Base-by-base conservation (phyloP, 1,284 basidiomycete species). In the Apiotrichum laibachii region DNA sequence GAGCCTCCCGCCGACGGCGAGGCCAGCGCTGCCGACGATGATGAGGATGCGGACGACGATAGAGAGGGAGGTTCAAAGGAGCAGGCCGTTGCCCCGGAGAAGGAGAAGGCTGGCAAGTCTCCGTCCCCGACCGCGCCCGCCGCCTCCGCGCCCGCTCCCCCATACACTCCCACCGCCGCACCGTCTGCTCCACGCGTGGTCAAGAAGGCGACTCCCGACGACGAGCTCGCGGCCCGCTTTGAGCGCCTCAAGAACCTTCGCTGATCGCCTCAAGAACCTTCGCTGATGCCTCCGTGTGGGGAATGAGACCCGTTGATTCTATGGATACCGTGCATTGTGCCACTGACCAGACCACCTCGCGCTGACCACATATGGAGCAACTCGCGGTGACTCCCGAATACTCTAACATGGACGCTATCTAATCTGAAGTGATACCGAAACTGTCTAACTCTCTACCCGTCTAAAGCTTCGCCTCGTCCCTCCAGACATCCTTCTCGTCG, bases 201-300 rank as follows among this genome's bases (percentile, higher is more conserved):
- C 18, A 63, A 60, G 62, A 75, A 75, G 63, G 53, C 66, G 21
- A 70, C 63, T 0, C 64, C 63, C 40, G 75, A 75, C 39, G 75
- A 76, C 48, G 75, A 76, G 54, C 64, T 76, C 26, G 75, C 75
- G 5, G 63, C 67, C 50, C 65, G 75, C 22, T 76, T 76, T 58
- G 73, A 71, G 54, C 60, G 67, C 46, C 64, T 76, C 34, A 76
- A 76, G 65, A 70, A 72, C 15, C 37, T 37, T 3, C 37, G 37
- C 37, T 37, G 11, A 37, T 37, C n/a, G n/a, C n/a, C n/a, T n/a
- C n/a, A n/a, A n/a, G n/a, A 35, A 35, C 15, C 37, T 37, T 3
- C 37, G 37, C 37, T 37, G 11, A 37, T 37, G 10, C 15, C 5
- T 37, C 37, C 10, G 26, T 31, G 26, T 31, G 26, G 26, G 26